Conservation (phyloP, 1,284 basidiomycete species). For the Singerocomus inundabilis region DNA sequence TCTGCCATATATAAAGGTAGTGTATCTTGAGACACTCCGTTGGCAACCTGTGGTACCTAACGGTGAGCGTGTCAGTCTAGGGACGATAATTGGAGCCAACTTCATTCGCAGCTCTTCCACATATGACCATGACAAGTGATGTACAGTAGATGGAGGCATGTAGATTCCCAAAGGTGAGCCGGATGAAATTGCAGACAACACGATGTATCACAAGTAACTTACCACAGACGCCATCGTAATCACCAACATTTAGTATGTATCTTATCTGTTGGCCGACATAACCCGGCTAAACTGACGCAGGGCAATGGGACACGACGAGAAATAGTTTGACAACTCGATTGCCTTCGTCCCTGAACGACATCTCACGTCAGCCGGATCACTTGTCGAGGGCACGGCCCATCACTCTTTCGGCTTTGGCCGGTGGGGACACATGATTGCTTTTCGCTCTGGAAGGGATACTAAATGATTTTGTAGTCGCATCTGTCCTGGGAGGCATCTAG, state of each 20-base stretch:
- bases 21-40: slow-evolving; percentile 26
- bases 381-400: background rate
- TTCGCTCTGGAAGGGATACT: background rate
- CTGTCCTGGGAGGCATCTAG: slow-evolving; percentile 29
- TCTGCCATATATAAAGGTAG: slow-evolving; percentile 30
- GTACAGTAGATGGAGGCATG: slow-evolving; percentile 28
- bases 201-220: background rate
- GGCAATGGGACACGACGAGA: slow-evolving; percentile 29
- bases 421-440: slow-evolving; percentile 6
- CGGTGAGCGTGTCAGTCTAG: slow-evolving; percentile 14
- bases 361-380: slow-evolving; percentile 17
- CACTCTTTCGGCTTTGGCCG: slow-evolving; percentile 29
- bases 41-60: slow-evolving; percentile 26
- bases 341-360: slow-evolving; percentile 31
- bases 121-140: slow-evolving; percentile 25
- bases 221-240: slow-evolving; percentile 24
- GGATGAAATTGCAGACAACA: background rate
- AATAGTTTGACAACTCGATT: slow-evolving; percentile 21
- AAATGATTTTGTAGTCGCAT: slow-evolving; percentile 15
- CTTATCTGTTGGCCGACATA: background rate
- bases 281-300: slow-evolving; percentile 11
- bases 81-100: background rate
- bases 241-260: slow-evolving; percentile 28
- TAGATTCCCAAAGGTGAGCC: slow-evolving; percentile 32
- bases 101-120: slow-evolving; percentile 24